Conservation (phyloP, 106 monocot species). For the Phalaenopsis equestris region DNA sequence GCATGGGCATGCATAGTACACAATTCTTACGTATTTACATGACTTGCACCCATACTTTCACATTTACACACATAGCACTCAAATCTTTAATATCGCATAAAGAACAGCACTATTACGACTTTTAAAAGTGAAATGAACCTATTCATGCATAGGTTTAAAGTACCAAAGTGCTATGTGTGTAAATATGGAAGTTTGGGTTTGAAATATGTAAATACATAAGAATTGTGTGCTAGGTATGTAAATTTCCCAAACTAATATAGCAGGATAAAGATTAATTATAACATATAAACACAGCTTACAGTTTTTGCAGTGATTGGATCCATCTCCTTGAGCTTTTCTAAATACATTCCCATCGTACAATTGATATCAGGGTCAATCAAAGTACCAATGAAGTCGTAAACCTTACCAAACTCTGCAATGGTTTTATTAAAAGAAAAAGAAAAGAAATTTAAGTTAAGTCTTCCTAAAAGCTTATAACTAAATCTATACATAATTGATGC, state of each 20-base stretch:
- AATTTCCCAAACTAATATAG: not conserved
- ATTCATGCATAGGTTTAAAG: no score
- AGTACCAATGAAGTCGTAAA: slow-evolving; percentile 55
- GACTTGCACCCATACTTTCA: no score
- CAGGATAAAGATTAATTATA: not conserved
- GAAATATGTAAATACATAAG: no score
- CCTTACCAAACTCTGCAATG: slow-evolving; percentile 45
- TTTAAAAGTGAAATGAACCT: no score
- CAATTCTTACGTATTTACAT: no score
- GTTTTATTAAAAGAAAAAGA: slow-evolving; percentile 9
- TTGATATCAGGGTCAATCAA: slow-evolving; percentile 52
- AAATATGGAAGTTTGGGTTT: no score
- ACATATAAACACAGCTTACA: slow-evolving; percentile 24
- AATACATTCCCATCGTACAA: slow-evolving; percentile 26
- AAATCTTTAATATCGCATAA: no score
- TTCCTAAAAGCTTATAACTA: not conserved
- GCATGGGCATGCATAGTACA: no score
- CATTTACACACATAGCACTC: no score
- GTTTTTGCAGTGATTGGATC: slow-evolving; percentile 49
- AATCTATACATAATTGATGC: not conserved
- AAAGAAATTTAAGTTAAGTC: not conserved
- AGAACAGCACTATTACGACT: no score
- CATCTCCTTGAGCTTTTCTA: slow-evolving; percentile 55
- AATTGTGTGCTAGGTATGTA: no score
- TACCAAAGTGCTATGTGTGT: no score